Percentiles rank a stretch among this genome's conserved stretches.
Conservation (phyloP, 495 filamentous ascomycete species). For the Penicillium psychrofluorescens region DNA sequence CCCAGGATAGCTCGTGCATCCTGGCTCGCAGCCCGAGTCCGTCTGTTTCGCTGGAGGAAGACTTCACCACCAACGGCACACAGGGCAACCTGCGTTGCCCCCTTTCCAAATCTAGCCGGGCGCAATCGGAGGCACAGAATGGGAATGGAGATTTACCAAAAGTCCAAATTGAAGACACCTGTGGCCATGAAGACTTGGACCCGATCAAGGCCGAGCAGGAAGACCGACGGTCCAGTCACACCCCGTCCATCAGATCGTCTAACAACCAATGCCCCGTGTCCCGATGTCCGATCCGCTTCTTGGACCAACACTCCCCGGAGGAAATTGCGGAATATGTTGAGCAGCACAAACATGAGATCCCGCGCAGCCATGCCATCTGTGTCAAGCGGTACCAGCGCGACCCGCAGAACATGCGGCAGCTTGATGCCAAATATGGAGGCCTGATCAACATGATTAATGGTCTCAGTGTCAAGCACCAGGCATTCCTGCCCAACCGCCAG, state of each 20-base stretch:
- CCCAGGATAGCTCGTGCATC: conserved; percentile 26
- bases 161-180: conserved; percentile 21
- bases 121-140: conserved; percentile 14
- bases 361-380: conserved; percentile 83
- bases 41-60: conserved; percentile 29
- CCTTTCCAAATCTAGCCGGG: conserved; percentile 31
- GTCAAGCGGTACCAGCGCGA: conserved; percentile 81
- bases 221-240: conserved; percentile 30
- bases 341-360: conserved; percentile 86
- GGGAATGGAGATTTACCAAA: conserved; percentile 20
- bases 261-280: conserved; percentile 68
- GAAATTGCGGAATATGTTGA: conserved; percentile 87
- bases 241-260: conserved; percentile 43
- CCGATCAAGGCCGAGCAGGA: conserved; percentile 39
- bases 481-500: conserved; percentile 61
- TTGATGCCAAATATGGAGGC: conserved; percentile 88
- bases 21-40: conserved; percentile 31
- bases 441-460: conserved; percentile 87
- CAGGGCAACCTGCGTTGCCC: conserved; percentile 39
- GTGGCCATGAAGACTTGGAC: conserved; percentile 32
- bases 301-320: conserved; percentile 84
- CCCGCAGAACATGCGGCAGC: conserved; percentile 67
- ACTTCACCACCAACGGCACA: conserved; percentile 40
- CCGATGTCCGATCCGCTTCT: conserved; percentile 80
- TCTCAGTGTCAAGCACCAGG: conserved; percentile 73